Base-by-base conservation (phyloP, 257 asterid genomes). In the Penstemon davidsonii region DNA sequence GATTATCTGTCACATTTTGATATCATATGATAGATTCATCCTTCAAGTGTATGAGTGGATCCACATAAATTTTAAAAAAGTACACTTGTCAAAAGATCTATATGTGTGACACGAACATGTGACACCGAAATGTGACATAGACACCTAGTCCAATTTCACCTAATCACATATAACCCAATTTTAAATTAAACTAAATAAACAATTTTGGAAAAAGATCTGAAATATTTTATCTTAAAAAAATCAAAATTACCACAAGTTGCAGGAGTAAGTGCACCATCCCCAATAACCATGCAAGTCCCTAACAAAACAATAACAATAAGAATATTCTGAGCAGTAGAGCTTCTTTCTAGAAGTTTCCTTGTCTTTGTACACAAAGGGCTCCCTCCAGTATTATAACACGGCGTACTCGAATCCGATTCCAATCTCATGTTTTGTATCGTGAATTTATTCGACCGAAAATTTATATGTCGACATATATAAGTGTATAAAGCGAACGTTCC, bases 241-340 rank as follows among this genome's bases (percentile, higher is more conserved):
- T 19, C 0, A 25, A 43, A 42, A 2, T 70, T 73, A 86, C 92
- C 90, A 73, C 90, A 80, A 71, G 95, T 87, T 39, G 96, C 91
- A 6, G 96, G 95, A 8, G 95, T 89, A 36, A 89, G 85, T 42
- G 89, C 90, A 61, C 96, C 96, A 84, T 85, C 96, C 8, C 95
- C 92, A 39, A 85, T 89, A 25, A 86, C 94, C 96, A 88, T 88
- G 80, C 93, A 88, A 55, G 94, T 86, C 40, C 96, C 96, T 8
- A 89, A 70, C 72, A 85, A 76, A 41, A 81, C 95, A 57, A 85
- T 25, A 8, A 83, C 25, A 15, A 86, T 80, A n/a, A 89, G 72
- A 64, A 72, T 56, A 45, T 78, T 79, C 5, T 87, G 92, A 13
- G 85, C 83, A 39, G 12, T 55, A 3, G 77, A 19, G 70, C 80